Conservation (phyloP, 257 asterid genomes). For the Gynochthodes officinalis region DNA sequence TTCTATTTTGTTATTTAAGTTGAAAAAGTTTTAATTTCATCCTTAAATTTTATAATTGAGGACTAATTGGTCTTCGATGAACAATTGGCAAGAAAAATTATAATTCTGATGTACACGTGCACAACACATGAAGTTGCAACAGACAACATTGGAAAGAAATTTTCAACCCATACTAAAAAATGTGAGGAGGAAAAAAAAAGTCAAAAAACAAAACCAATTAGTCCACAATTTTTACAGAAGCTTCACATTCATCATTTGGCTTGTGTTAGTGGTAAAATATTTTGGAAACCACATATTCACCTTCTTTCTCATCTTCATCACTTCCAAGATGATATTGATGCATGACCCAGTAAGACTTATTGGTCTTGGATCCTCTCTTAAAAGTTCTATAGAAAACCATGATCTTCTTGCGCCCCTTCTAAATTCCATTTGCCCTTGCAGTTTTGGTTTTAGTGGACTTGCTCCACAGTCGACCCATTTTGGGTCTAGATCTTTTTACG, state of each 20-base stretch:
- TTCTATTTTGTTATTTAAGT: too few relatives aligned
- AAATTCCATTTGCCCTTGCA: conserved; percentile 52
- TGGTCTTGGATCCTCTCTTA: conserved; percentile 55
- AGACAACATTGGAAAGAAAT: too few relatives aligned
- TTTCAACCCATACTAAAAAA: too few relatives aligned
- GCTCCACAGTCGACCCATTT: conserved; percentile 16
- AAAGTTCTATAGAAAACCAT: conserved; percentile 68
- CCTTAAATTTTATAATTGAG: too few relatives aligned
- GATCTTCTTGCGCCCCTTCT: conserved; percentile 78
- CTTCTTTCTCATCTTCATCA: conserved; percentile 62
- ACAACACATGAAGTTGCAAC: too few relatives aligned
- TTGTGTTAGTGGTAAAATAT: conserved; percentile 64
- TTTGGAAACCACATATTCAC: conserved; percentile 74
- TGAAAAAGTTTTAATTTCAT: too few relatives aligned
- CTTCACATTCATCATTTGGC: conserved; percentile 32
- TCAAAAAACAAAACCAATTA: too few relatives aligned
- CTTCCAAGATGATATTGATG: conserved; percentile 88
- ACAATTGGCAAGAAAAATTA: too few relatives aligned
- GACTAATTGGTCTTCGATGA: too few relatives aligned
- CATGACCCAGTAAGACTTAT: conserved; percentile 82
- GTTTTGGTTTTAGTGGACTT: conserved; percentile 73
- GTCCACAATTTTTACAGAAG: conserved; percentile 37
- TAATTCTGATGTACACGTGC: too few relatives aligned
- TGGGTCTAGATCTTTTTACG: conserved; percentile 60
- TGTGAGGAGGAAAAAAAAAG: too few relatives aligned